Percentiles rank a stretch among this genome's conserved stretches.
phyloP scores from a whole-genome alignment of 2,329 filamentous ascomycete genomes.

The Hymenoscyphus repandus region DNA sequence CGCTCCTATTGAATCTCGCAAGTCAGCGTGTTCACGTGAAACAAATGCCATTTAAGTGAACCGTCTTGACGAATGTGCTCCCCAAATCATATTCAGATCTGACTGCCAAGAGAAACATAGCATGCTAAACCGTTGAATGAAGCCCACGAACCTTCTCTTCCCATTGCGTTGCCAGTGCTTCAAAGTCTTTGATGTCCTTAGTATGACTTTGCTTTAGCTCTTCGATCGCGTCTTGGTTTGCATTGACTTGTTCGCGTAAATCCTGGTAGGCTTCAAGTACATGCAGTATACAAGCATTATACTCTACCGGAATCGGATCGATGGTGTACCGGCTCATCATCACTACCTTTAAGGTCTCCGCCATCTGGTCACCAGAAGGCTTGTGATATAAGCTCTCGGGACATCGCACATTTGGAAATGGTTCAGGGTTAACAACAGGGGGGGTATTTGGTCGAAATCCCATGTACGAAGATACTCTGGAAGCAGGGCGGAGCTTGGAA shows the following conservation, averaged over 20 bases:
- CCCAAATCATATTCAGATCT: too few relatives aligned
- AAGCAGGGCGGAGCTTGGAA: conserved; percentile 15
- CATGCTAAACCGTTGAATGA: background rate
- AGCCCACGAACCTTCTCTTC: conserved; percentile 13
- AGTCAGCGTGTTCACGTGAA: too few relatives aligned
- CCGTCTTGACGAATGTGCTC: too few relatives aligned
- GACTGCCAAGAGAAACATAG: too few relatives aligned
- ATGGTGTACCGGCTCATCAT: conserved; percentile 30
- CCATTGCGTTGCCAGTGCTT: conserved; percentile 24
- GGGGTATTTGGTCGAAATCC: conserved; percentile 17
- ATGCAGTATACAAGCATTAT: conserved; percentile 30
- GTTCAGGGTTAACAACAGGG: conserved; percentile 11
- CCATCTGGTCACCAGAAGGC: conserved; percentile 28
- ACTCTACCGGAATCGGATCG: conserved; percentile 25
- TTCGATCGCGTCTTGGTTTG: conserved; percentile 21
- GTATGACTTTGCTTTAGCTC: conserved; percentile 22
- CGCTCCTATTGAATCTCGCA: conserved; percentile 11
- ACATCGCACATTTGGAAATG: conserved; percentile 18
- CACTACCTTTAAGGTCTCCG: conserved; percentile 28
- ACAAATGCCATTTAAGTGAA: too few relatives aligned
- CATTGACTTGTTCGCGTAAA: conserved; percentile 16
- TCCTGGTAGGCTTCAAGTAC: conserved; percentile 29
- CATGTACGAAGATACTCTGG: conserved; percentile 26
- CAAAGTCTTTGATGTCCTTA: conserved; percentile 26
- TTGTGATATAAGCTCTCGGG: conserved; percentile 26